Percentiles rank a stretch among this genome's conserved stretches.
These are phyloP conservation scores for Forsythia viridissima DNA, from an alignment of 257 asterid genomes.

Conservation along the genomic window DNA sequence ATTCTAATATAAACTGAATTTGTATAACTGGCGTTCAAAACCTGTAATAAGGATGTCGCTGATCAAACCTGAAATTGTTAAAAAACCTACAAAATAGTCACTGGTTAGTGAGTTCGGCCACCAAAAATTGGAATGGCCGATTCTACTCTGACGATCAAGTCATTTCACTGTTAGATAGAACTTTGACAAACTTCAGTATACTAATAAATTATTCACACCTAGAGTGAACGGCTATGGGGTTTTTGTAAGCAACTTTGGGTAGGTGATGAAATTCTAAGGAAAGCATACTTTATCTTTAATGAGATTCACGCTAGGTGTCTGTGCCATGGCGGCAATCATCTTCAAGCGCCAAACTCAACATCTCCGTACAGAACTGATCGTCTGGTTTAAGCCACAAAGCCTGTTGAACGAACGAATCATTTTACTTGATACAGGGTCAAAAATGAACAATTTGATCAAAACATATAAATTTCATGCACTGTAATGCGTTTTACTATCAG, in stretches of 20 bases:
- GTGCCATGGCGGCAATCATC: constrained; percentile 63
- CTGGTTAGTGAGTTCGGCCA: too few species aligned
- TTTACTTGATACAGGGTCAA: background rate
- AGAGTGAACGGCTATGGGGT: too few species aligned
- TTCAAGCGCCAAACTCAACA: constrained; percentile 80
- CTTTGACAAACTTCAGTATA: too few species aligned
- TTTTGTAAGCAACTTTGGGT: background rate
- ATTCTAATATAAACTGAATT: too few species aligned
- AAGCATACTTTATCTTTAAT: background rate
- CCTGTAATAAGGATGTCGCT: too few species aligned
- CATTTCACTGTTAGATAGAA: too few species aligned
- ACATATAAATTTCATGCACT: background rate
- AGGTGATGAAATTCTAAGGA: background rate
- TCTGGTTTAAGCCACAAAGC: constrained; percentile 83
- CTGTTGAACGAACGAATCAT: constrained; percentile 39
- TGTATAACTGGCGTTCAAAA: too few species aligned
- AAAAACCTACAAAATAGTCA: too few species aligned
- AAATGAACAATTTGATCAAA: background rate
- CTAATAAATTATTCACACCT: too few species aligned
- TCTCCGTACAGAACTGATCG: constrained; percentile 85
- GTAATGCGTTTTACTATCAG: background rate
- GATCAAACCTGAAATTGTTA: too few species aligned
- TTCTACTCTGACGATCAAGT: too few species aligned
- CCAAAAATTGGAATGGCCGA: too few species aligned
- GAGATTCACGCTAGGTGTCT: constrained; percentile 20